Base-by-base conservation (phyloP, 805 yeast species). In the Wickerhamiella occidentalis region DNA sequence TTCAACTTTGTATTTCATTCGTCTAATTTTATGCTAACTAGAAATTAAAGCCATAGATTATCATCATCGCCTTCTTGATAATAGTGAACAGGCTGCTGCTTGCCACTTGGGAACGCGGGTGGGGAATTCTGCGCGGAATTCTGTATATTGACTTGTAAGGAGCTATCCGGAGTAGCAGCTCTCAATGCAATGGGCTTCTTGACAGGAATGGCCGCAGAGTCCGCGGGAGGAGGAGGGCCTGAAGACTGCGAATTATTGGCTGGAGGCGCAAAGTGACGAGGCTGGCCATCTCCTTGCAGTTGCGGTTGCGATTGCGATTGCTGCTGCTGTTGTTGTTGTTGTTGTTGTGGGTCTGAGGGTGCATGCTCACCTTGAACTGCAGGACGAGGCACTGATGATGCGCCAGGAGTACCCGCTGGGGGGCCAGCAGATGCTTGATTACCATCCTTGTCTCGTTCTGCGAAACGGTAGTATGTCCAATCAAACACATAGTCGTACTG, bases 401-500 rank as follows among this genome's bases (percentile, higher is more conserved):
- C 22, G 30, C 29, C 43, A n/a, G 6, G 21, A 25, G 30, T 8
- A 11, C 17, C 19, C n/a, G 19, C 13, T 23, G 44, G 33, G 30
- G 38, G 9, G 18, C 11, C 23, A 22, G 43, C 38, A 29, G 50
- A 18, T 38, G 19, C 44, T 42, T 41, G 19, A 23, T n/a, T 35
- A n/a, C 48, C 37, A 4, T 45, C 48, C 41, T 50, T 50, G 23
- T 40, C 44, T 40, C 30, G 23, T 22, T 50, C 52, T 23, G 55
- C 77, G 76, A 43, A 43, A 45, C 52, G 55, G 69, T 80, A 83
- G 54, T 87, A 77, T 25, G 96, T 90, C 98, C 98, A 90, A 68
- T 90, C 98, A 67, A 87, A 90, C 19, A 92, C 79, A 66, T 87
- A 90, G 68, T 90, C 97, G 66, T 88, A 90, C 58, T 82, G 79